Evolutionary conservation across 306 rosid genomes (phyloP), one percentile per base, ranked within the genome.

Genomic region (Macrotyloma uniflorum): DNA sequence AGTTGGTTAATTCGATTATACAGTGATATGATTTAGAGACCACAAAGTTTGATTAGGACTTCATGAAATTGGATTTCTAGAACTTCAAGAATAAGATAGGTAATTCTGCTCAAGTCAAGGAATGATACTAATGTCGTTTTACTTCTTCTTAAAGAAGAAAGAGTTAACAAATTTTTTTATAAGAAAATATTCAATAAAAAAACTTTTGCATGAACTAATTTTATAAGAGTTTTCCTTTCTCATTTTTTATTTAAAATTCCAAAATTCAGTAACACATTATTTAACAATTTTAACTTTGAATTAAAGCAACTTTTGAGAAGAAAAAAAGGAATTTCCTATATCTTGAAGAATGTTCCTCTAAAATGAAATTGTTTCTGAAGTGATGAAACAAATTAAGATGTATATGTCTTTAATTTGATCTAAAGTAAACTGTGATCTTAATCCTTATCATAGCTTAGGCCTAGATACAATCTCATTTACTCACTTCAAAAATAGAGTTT

Each of bases 81-180:
- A 75, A 69, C 30, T 42, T 63, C 35, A n/a, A 18, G 55, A 78
- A 30, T n/a, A 42, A 26, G 62, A 70, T 70, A 24, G 49, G 6
- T 30, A 69, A 51, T 12, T 47, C 22, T 16, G 26, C 23, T 8
- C 15, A 1, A 26, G 24, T 6, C 22, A 64, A 24, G 43, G 18
- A n/a, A 59, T 26, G 2, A 26, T 26, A 26, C 28, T 57, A 12
- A 45, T 45, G 50, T 45, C 2, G n/a, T 5, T 15, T 15, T 8
- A 4, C 19, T 46, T 14, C 7, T 5, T 46, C 4, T 42, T 12
- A 46, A 33, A 6, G 8, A 33, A 33, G 9, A 30, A 4, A 26
- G 28, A 26, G 28, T 26, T 26, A 26, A 26, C 28, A 1, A 26
- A 2, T 19, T 23, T 55, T 55, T 55, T 9, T 0, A 14, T 46